These are phyloP conservation scores for Backusella sp. DNA, from an alignment of 192 early-diverging fungal species.

Conservation along the genomic window DNA sequence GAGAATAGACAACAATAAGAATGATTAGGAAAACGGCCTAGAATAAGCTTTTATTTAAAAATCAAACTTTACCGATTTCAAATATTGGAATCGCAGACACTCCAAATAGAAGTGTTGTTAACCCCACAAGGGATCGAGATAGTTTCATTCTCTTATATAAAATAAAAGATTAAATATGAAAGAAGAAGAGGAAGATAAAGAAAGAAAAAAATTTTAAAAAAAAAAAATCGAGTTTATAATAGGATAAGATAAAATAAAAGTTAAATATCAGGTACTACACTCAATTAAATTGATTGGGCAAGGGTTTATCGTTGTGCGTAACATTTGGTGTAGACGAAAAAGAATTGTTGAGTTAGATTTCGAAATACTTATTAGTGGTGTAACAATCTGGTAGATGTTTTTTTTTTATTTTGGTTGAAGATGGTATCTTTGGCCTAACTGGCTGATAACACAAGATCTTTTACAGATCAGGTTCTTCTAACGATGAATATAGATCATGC, in stretches of 20 bases:
- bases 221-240: neutral
- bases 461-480: neutral
- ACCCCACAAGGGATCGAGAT: neutral
- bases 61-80: neutral
- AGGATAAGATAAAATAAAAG: neutral
- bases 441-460: neutral
- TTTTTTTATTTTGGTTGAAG: neutral
- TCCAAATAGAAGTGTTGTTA: neutral
- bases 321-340: neutral
- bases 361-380: neutral
- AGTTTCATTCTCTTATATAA: neutral
- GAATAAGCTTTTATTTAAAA: neutral
- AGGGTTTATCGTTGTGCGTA: neutral
- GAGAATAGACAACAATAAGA: neutral
- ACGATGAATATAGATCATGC: neutral
- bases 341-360: neutral
- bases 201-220: neutral
- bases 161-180: neutral
- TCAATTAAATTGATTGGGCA: neutral
- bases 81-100: conserved; percentile 2
- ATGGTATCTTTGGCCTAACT: neutral
- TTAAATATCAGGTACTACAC: neutral
- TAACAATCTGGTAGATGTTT: neutral
- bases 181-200: neutral
- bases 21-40: neutral